Conservation (phyloP, 2,329 filamentous ascomycete species). For the Alternaria triticimaculans region DNA sequence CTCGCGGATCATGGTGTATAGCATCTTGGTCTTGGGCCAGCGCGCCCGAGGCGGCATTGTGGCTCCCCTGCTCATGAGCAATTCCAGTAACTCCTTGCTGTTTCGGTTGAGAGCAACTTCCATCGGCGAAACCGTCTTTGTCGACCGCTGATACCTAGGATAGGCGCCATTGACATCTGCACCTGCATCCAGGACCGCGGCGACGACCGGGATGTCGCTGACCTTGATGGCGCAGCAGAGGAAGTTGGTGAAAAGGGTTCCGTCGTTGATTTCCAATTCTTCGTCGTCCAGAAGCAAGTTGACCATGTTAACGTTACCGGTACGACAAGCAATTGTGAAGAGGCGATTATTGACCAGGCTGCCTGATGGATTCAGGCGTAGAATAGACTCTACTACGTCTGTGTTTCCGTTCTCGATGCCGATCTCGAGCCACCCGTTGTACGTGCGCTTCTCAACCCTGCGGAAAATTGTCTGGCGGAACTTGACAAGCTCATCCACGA, state of each 20-base stretch:
- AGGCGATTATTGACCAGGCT: background rate
- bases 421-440: background rate
- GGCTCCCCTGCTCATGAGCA: background rate
- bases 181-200: background rate
- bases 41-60: background rate
- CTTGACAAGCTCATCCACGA: background rate
- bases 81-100: background rate
- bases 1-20: background rate
- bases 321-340: background rate
- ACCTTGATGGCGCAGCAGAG: background rate
- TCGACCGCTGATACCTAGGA: background rate
- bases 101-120: background rate
- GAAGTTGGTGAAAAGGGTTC: background rate
- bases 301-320: background rate
- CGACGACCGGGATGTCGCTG: background rate
- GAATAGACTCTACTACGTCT: background rate
- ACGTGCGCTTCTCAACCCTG: background rate
- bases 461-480: background rate
- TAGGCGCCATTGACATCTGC: background rate
- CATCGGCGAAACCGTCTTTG: background rate
- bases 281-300: background rate
- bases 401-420: background rate
- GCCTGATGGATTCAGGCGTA: background rate
- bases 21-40: background rate
- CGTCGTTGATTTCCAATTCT: background rate